Base-by-base conservation (phyloP, 129 eudicot species). In the Artemisia annua region DNA sequence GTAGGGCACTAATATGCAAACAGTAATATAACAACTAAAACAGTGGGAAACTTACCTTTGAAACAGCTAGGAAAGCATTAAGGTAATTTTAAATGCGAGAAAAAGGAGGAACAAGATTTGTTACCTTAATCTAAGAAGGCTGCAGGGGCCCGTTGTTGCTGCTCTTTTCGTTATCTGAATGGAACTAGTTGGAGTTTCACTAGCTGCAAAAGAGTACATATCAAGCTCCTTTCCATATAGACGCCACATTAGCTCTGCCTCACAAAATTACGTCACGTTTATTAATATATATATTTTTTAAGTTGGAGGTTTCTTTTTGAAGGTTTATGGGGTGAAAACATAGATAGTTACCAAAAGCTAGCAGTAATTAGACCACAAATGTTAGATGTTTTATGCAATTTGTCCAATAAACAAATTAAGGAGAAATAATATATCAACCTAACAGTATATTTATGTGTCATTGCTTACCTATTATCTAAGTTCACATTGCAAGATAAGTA, bases 1-100 rank as follows among this genome's bases (percentile, higher is more conserved):
- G 62, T 28, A 63, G 61, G 60, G 69, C 69, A 73, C 59, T 22
- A 57, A 57, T 48, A 62, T 73, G 62, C 32, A 73, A 62, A 73
- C 43, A 77, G 71, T 50, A 60, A 69, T 77, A 60, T 77, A 60
- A 69, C 55, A 61, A 78, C 72, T n/a, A 76, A 58, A 15, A 69
- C 4, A 18, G 19, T 68, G 54, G 20, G 53, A 75, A 58, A 63
- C 66, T 63, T 63, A 64, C 75, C 82, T 63, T 44, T 63, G 24
- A 62, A 54, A 76, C 72, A 71, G 19, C 66, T 44, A 44, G 13
- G 67, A 78, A 78, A 78, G 58, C 77, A 70, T 32, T 61, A 69
- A 50, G 14, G 7, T 63, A 15, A 20, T 11, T 49, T 28, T 49
- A 60, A 69, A 52, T 24, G 22, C 15, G 13, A 69, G 39, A 62